Evolutionary conservation across 2,329 filamentous ascomycete species (phyloP), one percentile per base, ranked within the genome.

Genomic region (Botrytis elliptica): DNA sequence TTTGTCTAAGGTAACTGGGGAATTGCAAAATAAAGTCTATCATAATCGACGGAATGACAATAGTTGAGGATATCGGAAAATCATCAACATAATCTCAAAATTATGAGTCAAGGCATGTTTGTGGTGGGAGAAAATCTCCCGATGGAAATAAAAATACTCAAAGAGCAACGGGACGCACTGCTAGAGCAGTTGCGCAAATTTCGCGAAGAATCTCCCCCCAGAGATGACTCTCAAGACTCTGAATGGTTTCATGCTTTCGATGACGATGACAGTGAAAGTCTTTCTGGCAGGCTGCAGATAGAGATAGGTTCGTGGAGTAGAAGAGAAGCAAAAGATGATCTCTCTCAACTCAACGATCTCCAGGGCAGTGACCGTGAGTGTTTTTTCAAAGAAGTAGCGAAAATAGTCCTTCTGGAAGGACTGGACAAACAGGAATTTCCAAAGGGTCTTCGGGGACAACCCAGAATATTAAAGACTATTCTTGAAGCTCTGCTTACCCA

Each of bases 381-480:
- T 3, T 55, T 67, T 29, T 67, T 67, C 25, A 1, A 8, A 3
- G 65, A 67, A n/a, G 4, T 14, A 7, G 22, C 44, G 9, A 67
- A 67, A 55, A 1, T 67, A 8, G 16, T 55, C 14, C 22, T 40
- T 29, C 25, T 67, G 8, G 46, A 40, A 8, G 65, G 12, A 29
- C 2, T 7, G 5, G 6, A 29, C 1, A 36, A 38, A 29, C 33
- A 4, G 3, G 64, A 67, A 38, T 14, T 49, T 12, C 46, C 33
- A 18, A 55, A 7, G 0, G 2, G 4, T 6, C 36, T 67, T 36
- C 33, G 1, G 8, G 0, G 3, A 8, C 1, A 7, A 0, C 14
- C 0, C 1, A 7, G 1, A 18, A 0, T 1, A 8, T 55, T 40
- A 4, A 2, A 1, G 4, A 0, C 0, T 49, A 1, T 49, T 36